phyloP scores from a whole-genome alignment of 352 stramenopile species.

The Phytopythium chamaehyphon region DNA sequence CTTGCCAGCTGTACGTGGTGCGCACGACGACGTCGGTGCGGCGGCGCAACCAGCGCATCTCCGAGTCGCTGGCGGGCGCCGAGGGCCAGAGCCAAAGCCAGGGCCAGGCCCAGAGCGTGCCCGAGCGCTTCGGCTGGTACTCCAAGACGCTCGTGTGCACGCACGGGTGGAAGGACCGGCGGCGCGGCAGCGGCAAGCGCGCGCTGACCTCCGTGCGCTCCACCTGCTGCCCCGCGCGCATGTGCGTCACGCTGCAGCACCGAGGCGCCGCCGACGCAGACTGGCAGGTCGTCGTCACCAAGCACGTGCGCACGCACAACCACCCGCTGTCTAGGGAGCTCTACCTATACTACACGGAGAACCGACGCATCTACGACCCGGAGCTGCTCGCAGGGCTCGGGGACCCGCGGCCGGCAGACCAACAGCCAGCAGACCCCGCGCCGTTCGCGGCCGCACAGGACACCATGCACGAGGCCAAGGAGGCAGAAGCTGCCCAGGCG shows the following conservation, averaged over 20 bases:
- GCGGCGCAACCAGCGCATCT: conserved; percentile 66
- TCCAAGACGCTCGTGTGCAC: conserved; percentile 83
- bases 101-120: no score
- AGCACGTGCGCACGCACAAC: conserved; percentile 68
- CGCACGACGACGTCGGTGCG: conserved; percentile 74
- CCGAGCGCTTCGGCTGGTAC: conserved; percentile 64
- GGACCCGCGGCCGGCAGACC: conserved; percentile 5
- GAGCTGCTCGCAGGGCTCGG: conserved; percentile 41
- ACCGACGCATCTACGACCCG: conserved; percentile 72
- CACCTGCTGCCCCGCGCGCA: conserved; percentile 69
- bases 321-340: conserved; percentile 70
- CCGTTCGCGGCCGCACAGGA: no score
- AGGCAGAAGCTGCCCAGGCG: no score
- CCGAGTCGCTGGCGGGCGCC: conserved; percentile 13
- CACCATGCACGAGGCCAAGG: no score
- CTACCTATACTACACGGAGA: conserved; percentile 74
- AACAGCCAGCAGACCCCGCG: not conserved
- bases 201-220: conserved; percentile 52
- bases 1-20: conserved; percentile 74
- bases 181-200: conserved; percentile 64
- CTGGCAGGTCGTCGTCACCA: conserved; percentile 76
- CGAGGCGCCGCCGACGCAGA: conserved; percentile 25
- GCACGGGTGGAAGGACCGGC: conserved; percentile 72
- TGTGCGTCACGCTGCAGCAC: conserved; percentile 74
- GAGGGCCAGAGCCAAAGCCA: no score